Evolutionary conservation across 1,284 basidiomycete species (phyloP).

Genomic region (Cryptococcus depauperatus): DNA sequence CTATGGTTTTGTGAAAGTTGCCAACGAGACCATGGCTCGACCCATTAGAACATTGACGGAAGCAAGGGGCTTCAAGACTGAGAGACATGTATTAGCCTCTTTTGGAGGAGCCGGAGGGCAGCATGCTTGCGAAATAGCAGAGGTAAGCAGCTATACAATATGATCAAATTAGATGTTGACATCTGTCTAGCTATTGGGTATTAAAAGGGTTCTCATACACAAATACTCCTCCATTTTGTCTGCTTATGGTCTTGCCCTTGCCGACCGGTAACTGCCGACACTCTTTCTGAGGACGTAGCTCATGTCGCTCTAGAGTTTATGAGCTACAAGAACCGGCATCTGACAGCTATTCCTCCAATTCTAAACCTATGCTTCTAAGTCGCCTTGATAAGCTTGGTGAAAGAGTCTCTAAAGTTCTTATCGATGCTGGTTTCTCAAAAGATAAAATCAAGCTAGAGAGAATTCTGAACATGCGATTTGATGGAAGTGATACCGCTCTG

Average conservation of each 20-base stretch:
- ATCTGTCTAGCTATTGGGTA: conserved; percentile 52
- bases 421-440: conserved; percentile 68
- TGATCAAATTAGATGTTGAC: neutral
- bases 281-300: conserved; percentile 75
- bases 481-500: conserved; percentile 70
- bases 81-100: conserved; percentile 73
- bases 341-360: conserved; percentile 52
- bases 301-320: conserved; percentile 59
- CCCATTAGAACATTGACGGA: conserved; percentile 89
- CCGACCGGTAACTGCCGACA: conserved; percentile 58
- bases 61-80: conserved; percentile 74
- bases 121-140: conserved; percentile 80
- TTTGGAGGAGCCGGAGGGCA: conserved; percentile 91
- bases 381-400: conserved; percentile 59
- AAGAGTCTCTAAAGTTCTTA: conserved; percentile 60
- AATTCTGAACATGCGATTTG: conserved; percentile 85
- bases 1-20: conserved; percentile 71
- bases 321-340: conserved; percentile 83
- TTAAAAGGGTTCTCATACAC: conserved; percentile 76
- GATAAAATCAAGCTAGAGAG: conserved; percentile 64
- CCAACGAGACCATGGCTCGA: conserved; percentile 86
- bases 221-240: conserved; percentile 77
- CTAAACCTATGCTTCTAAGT: conserved; percentile 47
- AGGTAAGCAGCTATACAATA: conserved; percentile 13
- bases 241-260: conserved; percentile 80